Evolutionary conservation across 257 asterid genomes (phyloP).

Genomic region (Verbena officinalis): DNA sequence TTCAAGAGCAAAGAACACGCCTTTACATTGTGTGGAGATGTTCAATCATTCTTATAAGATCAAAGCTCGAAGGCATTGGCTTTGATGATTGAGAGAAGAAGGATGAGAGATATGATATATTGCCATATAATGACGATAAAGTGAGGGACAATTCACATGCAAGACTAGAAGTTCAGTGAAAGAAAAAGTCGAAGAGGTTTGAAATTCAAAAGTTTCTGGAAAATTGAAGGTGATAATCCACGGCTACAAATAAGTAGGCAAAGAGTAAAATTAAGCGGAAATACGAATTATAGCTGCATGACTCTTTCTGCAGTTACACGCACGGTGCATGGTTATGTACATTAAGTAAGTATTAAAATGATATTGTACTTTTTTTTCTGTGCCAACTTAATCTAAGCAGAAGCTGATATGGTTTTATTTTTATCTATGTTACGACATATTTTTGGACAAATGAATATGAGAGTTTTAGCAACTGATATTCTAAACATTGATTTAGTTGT

Average conservation of each 20-base stretch:
- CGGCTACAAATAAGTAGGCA: background rate
- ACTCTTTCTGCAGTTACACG: slow-evolving; percentile 15
- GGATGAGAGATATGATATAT: background rate
- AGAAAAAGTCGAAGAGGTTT: slow-evolving; percentile 10
- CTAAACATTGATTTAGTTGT: background rate
- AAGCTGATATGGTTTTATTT: no score
- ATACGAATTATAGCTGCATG: slow-evolving; percentile 2
- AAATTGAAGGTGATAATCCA: background rate
- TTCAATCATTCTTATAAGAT: slow-evolving; percentile 57
- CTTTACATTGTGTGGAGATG: slow-evolving; percentile 87
- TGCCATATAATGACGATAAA: background rate
- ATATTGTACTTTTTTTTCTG: no score
- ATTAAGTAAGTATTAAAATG: no score
- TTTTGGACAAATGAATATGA: no score
- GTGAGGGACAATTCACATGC: slow-evolving; percentile 1
- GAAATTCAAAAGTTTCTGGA: slow-evolving; percentile 3
- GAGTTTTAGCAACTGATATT: background rate
- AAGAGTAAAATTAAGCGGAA: background rate
- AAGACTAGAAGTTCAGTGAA: background rate
- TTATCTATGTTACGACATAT: no score
- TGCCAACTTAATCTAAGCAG: no score
- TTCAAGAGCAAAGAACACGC: slow-evolving; percentile 80
- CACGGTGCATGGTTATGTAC: background rate
- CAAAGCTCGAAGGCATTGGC: slow-evolving; percentile 48
- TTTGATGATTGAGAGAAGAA: slow-evolving; percentile 37